Percentiles rank a stretch among this genome's conserved stretches.
phyloP scores from a whole-genome alignment of 208 protist genomes.

The Leptomonas seymouri region DNA sequence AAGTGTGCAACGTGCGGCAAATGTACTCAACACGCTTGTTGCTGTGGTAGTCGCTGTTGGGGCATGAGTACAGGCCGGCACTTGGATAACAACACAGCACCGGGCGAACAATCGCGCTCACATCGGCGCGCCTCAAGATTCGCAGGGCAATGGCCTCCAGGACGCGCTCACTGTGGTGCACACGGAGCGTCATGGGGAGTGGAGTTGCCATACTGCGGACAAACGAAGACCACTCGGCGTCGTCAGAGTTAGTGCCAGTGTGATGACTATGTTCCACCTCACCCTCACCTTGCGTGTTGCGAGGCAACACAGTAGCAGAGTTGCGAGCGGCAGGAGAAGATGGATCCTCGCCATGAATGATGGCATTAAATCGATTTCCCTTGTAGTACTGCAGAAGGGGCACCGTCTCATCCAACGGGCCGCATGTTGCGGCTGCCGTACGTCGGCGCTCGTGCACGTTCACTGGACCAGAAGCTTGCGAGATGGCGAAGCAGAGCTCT shows the following conservation, averaged over 20 bases:
- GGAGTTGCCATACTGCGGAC: conserved; percentile 52
- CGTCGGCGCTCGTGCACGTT: conserved; percentile 72
- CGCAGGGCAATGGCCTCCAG: conserved; percentile 42
- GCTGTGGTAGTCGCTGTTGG: conserved; percentile 77
- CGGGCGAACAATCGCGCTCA: conserved; percentile 43
- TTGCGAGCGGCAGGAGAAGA: conserved; percentile 33
- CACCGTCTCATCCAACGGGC: conserved; percentile 53
- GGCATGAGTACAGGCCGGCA: conserved; percentile 69
- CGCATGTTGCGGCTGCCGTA: conserved; percentile 34
- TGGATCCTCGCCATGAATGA: conserved; percentile 47
- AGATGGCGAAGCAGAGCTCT: conserved; percentile 88
- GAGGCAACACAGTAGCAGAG: not conserved
- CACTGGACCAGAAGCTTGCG: conserved; percentile 60
- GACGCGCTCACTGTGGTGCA: conserved; percentile 75
- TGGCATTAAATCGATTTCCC: conserved; percentile 58
- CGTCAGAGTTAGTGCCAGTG: not conserved
- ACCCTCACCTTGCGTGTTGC: not conserved
- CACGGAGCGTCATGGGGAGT: conserved; percentile 87
- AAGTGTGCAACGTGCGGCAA: conserved; percentile 86
- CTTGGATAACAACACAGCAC: conserved; percentile 36
- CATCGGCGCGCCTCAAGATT: conserved; percentile 35
- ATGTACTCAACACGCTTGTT: conserved; percentile 62
- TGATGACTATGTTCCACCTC: not conserved
- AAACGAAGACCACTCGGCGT: conserved; percentile 73
- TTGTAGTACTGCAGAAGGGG: conserved; percentile 84